These are phyloP conservation scores for Imleria badia DNA, from an alignment of 768 basidiomycete species.

Conservation along the genomic window DNA sequence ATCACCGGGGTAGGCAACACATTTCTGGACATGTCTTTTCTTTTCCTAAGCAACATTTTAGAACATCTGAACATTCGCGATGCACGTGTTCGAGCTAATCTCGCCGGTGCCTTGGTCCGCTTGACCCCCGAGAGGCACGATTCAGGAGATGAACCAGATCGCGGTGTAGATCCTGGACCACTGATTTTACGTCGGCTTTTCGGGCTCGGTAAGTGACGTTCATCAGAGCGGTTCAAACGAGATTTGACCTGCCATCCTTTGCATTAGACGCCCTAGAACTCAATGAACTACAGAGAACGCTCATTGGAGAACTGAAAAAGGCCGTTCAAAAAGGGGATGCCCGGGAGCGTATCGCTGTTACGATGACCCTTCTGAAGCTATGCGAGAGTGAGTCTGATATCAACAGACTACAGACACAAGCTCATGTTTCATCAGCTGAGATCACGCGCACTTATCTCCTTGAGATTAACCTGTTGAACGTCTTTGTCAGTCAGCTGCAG, in stretches of 20 bases:
- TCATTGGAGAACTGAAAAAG: conserved; percentile 11
- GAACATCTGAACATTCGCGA: conserved; percentile 10
- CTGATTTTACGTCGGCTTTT: conserved; percentile 11
- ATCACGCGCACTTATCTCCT: conserved; percentile 8
- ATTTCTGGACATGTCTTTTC: not conserved
- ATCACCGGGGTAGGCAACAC: not conserved
- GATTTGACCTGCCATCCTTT: not conserved
- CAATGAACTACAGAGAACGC: not conserved
- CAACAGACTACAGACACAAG: not conserved
- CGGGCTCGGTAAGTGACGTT: conserved; percentile 14
- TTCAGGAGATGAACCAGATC: not conserved
- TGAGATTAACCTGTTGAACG: not conserved
- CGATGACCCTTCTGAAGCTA: conserved; percentile 20
- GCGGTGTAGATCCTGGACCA: not conserved
- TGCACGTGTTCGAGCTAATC: conserved; percentile 14
- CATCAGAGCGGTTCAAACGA: not conserved
- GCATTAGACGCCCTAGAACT: conserved; percentile 8
- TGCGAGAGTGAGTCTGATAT: conserved; percentile 13
- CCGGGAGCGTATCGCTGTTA: conserved; percentile 21
- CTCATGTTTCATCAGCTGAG: conserved; percentile 6
- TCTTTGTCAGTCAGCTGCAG: conserved; percentile 16
- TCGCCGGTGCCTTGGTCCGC: conserved; percentile 14
- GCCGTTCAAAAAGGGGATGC: not conserved
- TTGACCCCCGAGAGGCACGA: not conserved
- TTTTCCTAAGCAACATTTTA: not conserved